These are phyloP conservation scores for Mycena sp. DNA, from an alignment of 1,284 basidiomycete species.

Conservation along the genomic window DNA sequence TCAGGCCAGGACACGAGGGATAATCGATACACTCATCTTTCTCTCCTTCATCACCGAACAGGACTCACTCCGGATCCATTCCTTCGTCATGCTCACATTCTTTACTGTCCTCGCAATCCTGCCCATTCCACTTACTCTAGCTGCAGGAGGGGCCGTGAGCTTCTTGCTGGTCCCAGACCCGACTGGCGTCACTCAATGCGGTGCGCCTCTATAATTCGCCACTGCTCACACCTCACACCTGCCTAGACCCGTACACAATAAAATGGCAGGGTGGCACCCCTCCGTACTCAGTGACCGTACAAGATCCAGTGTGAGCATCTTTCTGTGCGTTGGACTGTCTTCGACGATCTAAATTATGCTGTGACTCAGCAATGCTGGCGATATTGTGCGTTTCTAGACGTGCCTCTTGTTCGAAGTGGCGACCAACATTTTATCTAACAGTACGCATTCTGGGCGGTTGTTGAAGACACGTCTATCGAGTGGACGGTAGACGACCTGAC, in stretches of 20 bases:
- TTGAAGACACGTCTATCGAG: not conserved
- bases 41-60: not conserved
- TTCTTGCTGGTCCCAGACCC: not conserved
- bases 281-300: not conserved
- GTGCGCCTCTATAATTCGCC: not conserved
- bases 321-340: not conserved
- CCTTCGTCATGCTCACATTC: constrained; percentile 5
- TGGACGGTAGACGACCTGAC: not conserved
- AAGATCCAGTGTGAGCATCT: constrained; percentile 1
- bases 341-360: not conserved
- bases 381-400: not conserved
- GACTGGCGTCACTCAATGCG: constrained; percentile 3
- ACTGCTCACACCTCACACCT: not conserved
- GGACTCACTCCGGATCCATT: constrained; percentile 11
- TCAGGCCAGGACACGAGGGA: too few relatives aligned
- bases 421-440: not conserved
- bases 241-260: not conserved
- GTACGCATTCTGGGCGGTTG: not conserved
- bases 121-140: not conserved
- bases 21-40: too few relatives aligned
- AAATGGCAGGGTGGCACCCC: constrained; percentile 1
- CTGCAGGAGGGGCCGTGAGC: not conserved
- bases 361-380: too few relatives aligned
- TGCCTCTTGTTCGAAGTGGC: too few relatives aligned
- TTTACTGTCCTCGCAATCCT: not conserved